Conservation (phyloP, 139 green algal genomes). For the Desmodesmus armatus region DNA sequence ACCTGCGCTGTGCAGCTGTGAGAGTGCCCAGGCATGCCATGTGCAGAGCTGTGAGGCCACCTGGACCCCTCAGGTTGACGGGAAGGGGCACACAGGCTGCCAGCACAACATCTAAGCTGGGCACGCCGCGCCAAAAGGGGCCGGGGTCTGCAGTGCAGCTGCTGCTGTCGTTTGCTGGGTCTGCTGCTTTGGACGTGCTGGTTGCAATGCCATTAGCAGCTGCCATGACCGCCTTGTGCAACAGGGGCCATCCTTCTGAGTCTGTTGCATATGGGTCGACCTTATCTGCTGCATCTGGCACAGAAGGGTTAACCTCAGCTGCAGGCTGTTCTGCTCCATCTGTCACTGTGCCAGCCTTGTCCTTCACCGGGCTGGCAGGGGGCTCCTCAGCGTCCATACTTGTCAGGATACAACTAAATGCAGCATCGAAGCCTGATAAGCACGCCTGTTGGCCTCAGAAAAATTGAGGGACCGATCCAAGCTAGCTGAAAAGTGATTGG, state of each 20-base stretch:
- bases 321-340: no score
- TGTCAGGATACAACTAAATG: no score
- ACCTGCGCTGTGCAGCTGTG: background rate
- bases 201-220: background rate
- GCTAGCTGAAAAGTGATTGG: no score
- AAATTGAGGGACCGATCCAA: no score
- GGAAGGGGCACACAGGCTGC: background rate
- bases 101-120: background rate
- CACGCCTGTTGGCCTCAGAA: no score
- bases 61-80: constrained; percentile 2
- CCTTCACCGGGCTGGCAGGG: no score
- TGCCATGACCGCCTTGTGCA: constrained; percentile 3
- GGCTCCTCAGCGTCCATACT: no score
- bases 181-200: background rate
- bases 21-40: background rate
- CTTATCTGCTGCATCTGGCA: constrained; percentile 9
- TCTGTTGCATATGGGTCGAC: background rate
- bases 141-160: background rate
- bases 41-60: constrained; percentile 18
- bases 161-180: background rate
- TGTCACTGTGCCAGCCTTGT: no score
- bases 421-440: no score
- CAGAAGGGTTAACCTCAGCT: no score
- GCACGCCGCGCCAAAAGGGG: background rate
- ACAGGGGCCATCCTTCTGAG: background rate